Conservation (phyloP, 768 basidiomycete genomes). For the Leccinum aurantiacum region DNA sequence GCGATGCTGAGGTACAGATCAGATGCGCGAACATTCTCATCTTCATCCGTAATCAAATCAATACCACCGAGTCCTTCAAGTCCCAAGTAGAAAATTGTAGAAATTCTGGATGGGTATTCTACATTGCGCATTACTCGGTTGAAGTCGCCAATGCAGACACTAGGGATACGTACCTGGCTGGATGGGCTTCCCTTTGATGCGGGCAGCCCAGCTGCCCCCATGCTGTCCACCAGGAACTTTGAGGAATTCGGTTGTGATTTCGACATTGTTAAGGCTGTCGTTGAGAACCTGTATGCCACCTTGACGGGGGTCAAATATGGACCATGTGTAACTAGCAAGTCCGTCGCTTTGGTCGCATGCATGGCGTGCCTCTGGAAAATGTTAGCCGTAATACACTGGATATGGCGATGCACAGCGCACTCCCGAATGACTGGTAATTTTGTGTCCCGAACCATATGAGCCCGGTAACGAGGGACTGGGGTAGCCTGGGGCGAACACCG, state of each 20-base stretch:
- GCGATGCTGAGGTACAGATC: not conserved
- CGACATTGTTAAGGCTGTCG: constrained; percentile 80
- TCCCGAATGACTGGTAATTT: constrained; percentile 68
- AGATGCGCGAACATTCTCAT: constrained; percentile 60
- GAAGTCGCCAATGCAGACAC: not conserved
- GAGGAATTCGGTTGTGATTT: constrained; percentile 80
- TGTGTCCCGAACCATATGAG: constrained; percentile 93
- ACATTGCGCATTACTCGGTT: constrained; percentile 27
- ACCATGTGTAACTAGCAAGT: constrained; percentile 82
- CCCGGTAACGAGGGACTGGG: constrained; percentile 89
- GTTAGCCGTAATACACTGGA: constrained; percentile 1
- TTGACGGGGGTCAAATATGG: constrained; percentile 79
- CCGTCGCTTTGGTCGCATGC: constrained; percentile 87
- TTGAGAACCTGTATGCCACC: constrained; percentile 84
- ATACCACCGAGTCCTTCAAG: constrained; percentile 84
- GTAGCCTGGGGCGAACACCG: constrained; percentile 80
- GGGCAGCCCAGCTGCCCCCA: constrained; percentile 87
- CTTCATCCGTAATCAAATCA: constrained; percentile 74
- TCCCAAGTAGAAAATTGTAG: constrained; percentile 84
- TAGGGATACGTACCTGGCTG: constrained; percentile 45
- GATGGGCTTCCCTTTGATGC: constrained; percentile 81
- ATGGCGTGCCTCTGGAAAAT: constrained; percentile 66
- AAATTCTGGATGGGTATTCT: constrained; percentile 59
- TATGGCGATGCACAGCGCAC: constrained; percentile 41
- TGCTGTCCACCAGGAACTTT: constrained; percentile 82